Evolutionary conservation across 495 filamentous ascomycete species (phyloP).

Genomic region (Talaromyces borbonicus): DNA sequence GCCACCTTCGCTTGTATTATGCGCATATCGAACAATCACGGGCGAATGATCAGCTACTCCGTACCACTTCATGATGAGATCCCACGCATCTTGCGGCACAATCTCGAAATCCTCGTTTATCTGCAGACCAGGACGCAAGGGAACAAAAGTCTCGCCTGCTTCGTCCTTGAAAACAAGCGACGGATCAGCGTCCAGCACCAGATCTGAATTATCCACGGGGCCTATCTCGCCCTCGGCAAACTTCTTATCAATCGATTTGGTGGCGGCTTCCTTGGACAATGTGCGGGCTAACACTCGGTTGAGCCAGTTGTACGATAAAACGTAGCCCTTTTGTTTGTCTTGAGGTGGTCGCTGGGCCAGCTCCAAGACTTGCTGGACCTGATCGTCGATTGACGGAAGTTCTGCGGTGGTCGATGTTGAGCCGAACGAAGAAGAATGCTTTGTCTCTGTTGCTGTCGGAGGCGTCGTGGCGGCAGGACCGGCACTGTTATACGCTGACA

Average conservation of each 20-base stretch:
- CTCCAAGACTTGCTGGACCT: slow-evolving; percentile 58
- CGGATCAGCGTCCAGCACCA: slow-evolving; percentile 36
- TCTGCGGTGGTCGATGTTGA: slow-evolving; percentile 11
- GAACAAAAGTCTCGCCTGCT: slow-evolving; percentile 54
- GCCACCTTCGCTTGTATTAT: slow-evolving; percentile 57
- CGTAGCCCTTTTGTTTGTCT: slow-evolving; percentile 65
- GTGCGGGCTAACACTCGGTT: slow-evolving; percentile 59
- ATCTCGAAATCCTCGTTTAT: slow-evolving; percentile 63
- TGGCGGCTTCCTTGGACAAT: slow-evolving; percentile 41
- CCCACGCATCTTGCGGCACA: slow-evolving; percentile 71
- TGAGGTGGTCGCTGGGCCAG: slow-evolving; percentile 40
- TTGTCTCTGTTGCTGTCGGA: slow-evolving; percentile 12
- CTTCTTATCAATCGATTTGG: slow-evolving; percentile 44
- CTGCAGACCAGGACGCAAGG: slow-evolving; percentile 60
- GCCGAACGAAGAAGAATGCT: no score
- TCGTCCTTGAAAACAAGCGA: slow-evolving; percentile 39
- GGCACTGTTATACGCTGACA: slow-evolving; percentile 20
- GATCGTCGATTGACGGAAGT: slow-evolving; percentile 62
- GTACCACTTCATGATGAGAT: slow-evolving; percentile 72
- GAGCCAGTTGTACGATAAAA: slow-evolving; percentile 75
- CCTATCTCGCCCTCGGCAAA: slow-evolving; percentile 56
- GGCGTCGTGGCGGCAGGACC: no score
- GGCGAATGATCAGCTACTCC: slow-evolving; percentile 60
- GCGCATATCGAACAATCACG: slow-evolving; percentile 63
- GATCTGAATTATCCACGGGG: slow-evolving; percentile 78